A percentile compares a stretch with the other conserved stretches of the same genome.
These are phyloP conservation scores for Lasiodiplodia hormozganensis DNA, from an alignment of 2,329 filamentous ascomycete genomes.

Conservation along the genomic window DNA sequence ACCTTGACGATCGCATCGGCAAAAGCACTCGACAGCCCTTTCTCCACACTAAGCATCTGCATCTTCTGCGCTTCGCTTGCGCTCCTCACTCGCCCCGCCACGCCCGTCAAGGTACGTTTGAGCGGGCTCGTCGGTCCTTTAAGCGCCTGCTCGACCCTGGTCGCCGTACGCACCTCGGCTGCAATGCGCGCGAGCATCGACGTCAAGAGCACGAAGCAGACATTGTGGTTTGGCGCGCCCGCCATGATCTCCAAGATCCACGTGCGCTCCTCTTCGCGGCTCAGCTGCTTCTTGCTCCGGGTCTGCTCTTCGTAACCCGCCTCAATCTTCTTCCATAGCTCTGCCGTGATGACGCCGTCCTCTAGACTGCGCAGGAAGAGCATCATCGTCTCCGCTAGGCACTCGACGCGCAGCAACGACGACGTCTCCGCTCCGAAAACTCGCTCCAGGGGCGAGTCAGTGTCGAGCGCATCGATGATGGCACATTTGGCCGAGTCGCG, in stretches of 20 bases:
- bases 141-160: slow-evolving; percentile 42
- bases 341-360: slow-evolving; percentile 77
- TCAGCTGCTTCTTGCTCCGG: slow-evolving; percentile 52
- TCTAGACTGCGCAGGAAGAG: slow-evolving; percentile 76
- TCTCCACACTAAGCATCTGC: slow-evolving; percentile 55
- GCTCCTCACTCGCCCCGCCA: slow-evolving; percentile 40
- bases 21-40: slow-evolving; percentile 70
- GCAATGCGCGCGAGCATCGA: slow-evolving; percentile 72
- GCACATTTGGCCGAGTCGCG: slow-evolving; percentile 53
- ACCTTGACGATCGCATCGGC: slow-evolving; percentile 67
- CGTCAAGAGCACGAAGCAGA: slow-evolving; percentile 86
- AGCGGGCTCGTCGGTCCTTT: slow-evolving; percentile 15
- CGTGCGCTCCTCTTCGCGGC: slow-evolving; percentile 63
- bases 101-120: slow-evolving; percentile 29
- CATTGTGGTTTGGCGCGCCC: slow-evolving; percentile 75
- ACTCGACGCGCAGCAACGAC: slow-evolving; percentile 74
- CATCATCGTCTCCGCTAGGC: slow-evolving; percentile 73
- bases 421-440: slow-evolving; percentile 66
- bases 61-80: slow-evolving; percentile 56
- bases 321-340: slow-evolving; percentile 75
- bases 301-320: slow-evolving; percentile 52
- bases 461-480: slow-evolving; percentile 73
- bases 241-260: slow-evolving; percentile 77
- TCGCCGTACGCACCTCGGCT: slow-evolving; percentile 59
- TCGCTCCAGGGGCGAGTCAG: slow-evolving; percentile 66